Base-by-base conservation (phyloP, 805 yeast species). In the Suhomyces faveliae region DNA sequence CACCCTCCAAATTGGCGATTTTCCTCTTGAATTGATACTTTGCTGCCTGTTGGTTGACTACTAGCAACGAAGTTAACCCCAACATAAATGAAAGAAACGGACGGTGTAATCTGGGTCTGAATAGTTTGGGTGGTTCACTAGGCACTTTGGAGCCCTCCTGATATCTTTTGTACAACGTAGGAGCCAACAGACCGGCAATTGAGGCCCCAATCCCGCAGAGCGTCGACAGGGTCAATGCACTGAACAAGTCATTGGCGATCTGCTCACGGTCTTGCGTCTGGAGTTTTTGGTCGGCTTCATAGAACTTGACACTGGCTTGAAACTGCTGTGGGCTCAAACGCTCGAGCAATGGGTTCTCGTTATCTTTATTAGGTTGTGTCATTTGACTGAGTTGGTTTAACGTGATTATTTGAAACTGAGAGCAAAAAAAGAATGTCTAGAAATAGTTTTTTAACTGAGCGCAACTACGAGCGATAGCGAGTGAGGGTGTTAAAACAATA, bases 201-300 rank as follows among this genome's bases (percentile, higher is more conserved):
- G 67, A 63, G 33, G 64, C 39, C n/a, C 59, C 53, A 50, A 61
- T 46, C 29, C 73, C 67, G 21, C 60, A 53, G 37, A 59, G 47
- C 23, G 62, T 58, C 4, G 71, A 52, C 33, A 51, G 52, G 13
- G 61, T 46, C 4, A 64, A 58, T 12, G 68, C 53, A 12, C 49
- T 10, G 27, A 60, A 55, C 47, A 73, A 59, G 44, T 68, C 74
- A 11, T 58, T 46, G 2, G 71, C 60, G 33, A 73, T 50, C 13
- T 58, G 57, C 3, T 42, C 46, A 29, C 77, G 55, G 49, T 73
- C 77, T 5, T 61, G 52, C 1, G 51, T 46, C n/a, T 57, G 58
- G 42, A 73, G 59, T 24, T 56, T 48, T 27, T 62, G 67, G 53
- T 73, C 77, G 3, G 75, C 76, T 50, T 72, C 71, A 51, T 70